A percentile compares a stretch with the other conserved stretches of the same genome.
These are phyloP conservation scores for Fusarium euwallaceae DNA, from an alignment of 2,329 filamentous ascomycete genomes.

Conservation along the genomic window DNA sequence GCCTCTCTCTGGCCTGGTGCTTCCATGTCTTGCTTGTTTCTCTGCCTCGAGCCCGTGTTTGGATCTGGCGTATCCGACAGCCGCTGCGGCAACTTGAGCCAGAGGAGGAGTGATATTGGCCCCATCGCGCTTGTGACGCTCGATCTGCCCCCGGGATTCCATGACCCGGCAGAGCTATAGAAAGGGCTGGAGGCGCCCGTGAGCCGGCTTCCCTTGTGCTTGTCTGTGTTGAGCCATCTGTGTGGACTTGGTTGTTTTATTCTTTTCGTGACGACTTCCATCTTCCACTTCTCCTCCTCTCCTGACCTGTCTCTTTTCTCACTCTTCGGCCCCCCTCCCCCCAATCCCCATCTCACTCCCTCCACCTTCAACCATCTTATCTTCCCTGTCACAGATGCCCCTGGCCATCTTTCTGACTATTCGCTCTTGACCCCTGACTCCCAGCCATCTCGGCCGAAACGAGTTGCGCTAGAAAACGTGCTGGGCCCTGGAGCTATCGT, in stretches of 20 bases:
- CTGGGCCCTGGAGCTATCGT: conserved; percentile 30
- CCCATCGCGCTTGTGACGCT: conserved; percentile 25
- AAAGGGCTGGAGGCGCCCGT: conserved; percentile 35
- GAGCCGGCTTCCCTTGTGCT: conserved; percentile 33
- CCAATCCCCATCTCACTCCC: background rate
- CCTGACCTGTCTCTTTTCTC: conserved; percentile 2
- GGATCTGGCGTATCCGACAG: conserved; percentile 9
- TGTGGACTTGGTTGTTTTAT: conserved; percentile 17
- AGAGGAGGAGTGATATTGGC: conserved; percentile 24
- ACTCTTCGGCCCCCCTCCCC: background rate
- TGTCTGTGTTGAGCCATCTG: conserved; percentile 27
- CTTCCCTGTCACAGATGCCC: conserved; percentile 25
- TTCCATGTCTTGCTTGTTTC: background rate
- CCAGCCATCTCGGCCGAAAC: conserved; percentile 39
- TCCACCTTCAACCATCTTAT: background rate
- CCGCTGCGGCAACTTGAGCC: conserved; percentile 21
- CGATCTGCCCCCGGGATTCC: conserved; percentile 34
- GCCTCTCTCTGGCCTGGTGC: conserved; percentile 2
- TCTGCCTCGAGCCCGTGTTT: background rate
- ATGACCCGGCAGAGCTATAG: conserved; percentile 30
- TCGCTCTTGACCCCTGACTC: conserved; percentile 24
- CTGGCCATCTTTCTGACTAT: conserved; percentile 22
- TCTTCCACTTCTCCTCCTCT: background rate
- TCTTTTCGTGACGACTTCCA: conserved; percentile 9
- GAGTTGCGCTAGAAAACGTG: conserved; percentile 12